phyloP scores from a whole-genome alignment of 768 basidiomycete genomes.

The Hydnomerulius pinastri region DNA sequence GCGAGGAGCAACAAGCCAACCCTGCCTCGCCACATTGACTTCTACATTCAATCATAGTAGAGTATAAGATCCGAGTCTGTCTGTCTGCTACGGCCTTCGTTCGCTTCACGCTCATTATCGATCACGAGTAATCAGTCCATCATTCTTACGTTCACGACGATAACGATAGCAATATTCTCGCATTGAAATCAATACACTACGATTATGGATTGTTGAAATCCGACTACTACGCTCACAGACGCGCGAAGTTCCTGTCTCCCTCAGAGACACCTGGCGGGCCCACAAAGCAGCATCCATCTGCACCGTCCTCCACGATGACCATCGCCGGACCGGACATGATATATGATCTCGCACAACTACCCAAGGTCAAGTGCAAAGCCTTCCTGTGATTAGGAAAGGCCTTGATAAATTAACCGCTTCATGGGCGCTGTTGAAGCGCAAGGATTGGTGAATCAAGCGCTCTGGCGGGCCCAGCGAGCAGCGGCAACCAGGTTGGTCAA shows the following conservation, averaged over 20 bases:
- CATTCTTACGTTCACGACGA: background rate
- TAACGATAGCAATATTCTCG: constrained; percentile 2
- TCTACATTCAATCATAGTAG: background rate
- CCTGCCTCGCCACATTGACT: too few species aligned
- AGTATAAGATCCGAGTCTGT: too few species aligned
- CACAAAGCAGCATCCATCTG: constrained; percentile 23
- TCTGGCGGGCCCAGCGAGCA: constrained; percentile 90
- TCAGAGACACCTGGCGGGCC: constrained; percentile 25
- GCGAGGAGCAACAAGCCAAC: too few species aligned
- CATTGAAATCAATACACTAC: constrained; percentile 25
- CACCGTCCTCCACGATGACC: constrained; percentile 17
- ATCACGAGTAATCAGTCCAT: too few species aligned
- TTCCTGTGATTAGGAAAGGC: constrained; percentile 24
- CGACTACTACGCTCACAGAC: constrained; percentile 49
- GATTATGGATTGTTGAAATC: constrained; percentile 81
- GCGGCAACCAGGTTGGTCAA: constrained; percentile 85
- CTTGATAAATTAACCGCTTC: constrained; percentile 61
- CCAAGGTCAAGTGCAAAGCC: constrained; percentile 51
- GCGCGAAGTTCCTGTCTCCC: constrained; percentile 26
- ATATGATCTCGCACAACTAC: constrained; percentile 48
- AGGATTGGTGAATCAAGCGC: constrained; percentile 57
- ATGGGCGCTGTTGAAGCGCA: constrained; percentile 93
- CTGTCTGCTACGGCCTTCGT: too few species aligned
- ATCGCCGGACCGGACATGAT: constrained; percentile 25
- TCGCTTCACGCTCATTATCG: background rate